These are phyloP conservation scores for Plasmodium billcollinsi DNA, from an alignment of 169 alveolate species.

Conservation along the genomic window DNA sequence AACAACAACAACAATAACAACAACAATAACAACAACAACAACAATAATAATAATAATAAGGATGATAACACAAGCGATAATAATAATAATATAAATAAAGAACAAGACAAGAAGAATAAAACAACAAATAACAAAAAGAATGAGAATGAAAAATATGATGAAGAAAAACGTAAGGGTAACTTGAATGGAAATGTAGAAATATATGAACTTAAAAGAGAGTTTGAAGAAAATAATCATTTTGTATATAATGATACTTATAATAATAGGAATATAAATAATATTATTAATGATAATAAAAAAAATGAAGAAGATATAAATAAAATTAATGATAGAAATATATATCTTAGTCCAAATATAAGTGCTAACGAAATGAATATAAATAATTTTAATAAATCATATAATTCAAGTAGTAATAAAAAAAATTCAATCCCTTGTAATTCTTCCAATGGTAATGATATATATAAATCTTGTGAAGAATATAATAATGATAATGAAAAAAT, in stretches of 20 bases:
- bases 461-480: slow-evolving; percentile 64
- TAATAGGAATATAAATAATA: not conserved
- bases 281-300: not conserved
- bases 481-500: slow-evolving; percentile 27
- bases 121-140: not conserved
- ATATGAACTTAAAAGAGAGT: not conserved
- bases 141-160: not conserved
- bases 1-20: slow-evolving; percentile 1
- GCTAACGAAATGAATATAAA: slow-evolving; percentile 10
- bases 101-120: not conserved
- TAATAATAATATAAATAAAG: not conserved
- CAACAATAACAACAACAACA: slow-evolving; percentile 2
- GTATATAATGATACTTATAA: not conserved
- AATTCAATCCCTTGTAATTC: slow-evolving; percentile 41
- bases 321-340: not conserved
- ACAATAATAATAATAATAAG: slow-evolving; percentile 1
- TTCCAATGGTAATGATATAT: slow-evolving; percentile 66
- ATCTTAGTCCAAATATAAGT: slow-evolving; percentile 2
- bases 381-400: slow-evolving; percentile 7
- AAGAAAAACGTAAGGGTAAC: not conserved
- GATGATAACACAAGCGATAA: slow-evolving; percentile 12
- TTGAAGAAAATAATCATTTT: not conserved
- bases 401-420: slow-evolving; percentile 5
- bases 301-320: not conserved
- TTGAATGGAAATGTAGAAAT: not conserved